Evolutionary conservation across 2,329 filamentous ascomycete genomes (phyloP), one percentile per base, ranked within the genome.

Genomic region (Didymella lethalis): DNA sequence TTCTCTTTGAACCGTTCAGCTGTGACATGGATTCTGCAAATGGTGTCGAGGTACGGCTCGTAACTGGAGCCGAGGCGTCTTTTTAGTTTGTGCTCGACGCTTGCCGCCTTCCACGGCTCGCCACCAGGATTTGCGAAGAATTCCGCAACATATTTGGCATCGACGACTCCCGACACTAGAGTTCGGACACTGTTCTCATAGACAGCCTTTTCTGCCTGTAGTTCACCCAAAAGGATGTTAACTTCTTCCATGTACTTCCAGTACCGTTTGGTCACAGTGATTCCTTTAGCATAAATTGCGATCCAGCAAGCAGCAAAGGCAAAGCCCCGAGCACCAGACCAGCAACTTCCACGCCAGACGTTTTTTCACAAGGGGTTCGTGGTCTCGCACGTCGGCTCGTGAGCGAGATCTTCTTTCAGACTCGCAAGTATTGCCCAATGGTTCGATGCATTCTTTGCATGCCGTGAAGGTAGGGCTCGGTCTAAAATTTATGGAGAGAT

Each of bases 251-350:
- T 48, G 31, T 71, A 70, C 44, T 62, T 64, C 46, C 64, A 59
- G 20, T 66, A 74, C 2, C 66, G 65, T 26, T 67, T 71, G 23
- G 75, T 71, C 2, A 67, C 70, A 7, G 61, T 63, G 25, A 72
- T 69, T 0, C 73, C 74, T 43, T 75, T 66, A 0, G 61, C 66
- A 45, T 77, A 78, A 71, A 67, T 36, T 75, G 64, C 2, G 77
- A 59, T 1, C 72, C 66, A n/a, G 67, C 62, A 6, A 78, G 68
- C 14, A 77, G 55, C 5, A 79, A 54, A 1, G 77, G 75, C 10
- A 79, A 60, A 3, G 72, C 62, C 16, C 71, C 73, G 8, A 78
- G 64, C 4, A 72, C 65, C 3, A 72, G 45, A 3, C 69, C 69
- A 31, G 65, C 68, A 7, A 63, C 57, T 46, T 72, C 68, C 3